Conservation (phyloP, 2,329 filamentous ascomycete genomes). For the Parafenestella ontariensis region DNA sequence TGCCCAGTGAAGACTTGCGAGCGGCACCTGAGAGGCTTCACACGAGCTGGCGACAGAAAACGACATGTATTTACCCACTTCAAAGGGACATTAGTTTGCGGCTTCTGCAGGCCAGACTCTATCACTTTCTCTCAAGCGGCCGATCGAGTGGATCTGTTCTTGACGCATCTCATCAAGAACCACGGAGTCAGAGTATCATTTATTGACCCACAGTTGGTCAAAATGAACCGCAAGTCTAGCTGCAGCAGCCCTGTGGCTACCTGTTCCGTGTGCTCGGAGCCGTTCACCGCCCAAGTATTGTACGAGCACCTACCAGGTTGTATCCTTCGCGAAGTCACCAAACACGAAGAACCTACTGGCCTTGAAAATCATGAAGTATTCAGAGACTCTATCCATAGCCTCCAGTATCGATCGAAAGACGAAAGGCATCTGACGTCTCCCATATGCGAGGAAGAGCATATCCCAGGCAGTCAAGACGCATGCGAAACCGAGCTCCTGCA, state of each 20-base stretch:
- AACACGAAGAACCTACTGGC: constrained; percentile 1
- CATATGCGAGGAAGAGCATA: background rate
- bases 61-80: constrained; percentile 89
- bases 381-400: background rate
- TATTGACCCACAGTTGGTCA: constrained; percentile 52
- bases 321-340: constrained; percentile 60
- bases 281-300: constrained; percentile 89
- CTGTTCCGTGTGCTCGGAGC: constrained; percentile 87
- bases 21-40: constrained; percentile 87
- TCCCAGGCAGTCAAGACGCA: background rate
- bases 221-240: constrained; percentile 26
- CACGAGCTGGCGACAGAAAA: constrained; percentile 90
- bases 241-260: constrained; percentile 66
- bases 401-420: background rate
- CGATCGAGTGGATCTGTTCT: constrained; percentile 89
- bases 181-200: constrained; percentile 83
- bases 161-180: constrained; percentile 82
- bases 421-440: background rate
- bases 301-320: constrained; percentile 85
- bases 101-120: constrained; percentile 83
- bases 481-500: background rate
- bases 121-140: constrained; percentile 86
- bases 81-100: constrained; percentile 93
- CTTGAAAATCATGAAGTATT: background rate
- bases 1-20: constrained; percentile 87